Evolutionary conservation across 108 stramenopile species (phyloP), one percentile per base, ranked within the genome.

Genomic region (Aurantiochytrium sp.): DNA sequence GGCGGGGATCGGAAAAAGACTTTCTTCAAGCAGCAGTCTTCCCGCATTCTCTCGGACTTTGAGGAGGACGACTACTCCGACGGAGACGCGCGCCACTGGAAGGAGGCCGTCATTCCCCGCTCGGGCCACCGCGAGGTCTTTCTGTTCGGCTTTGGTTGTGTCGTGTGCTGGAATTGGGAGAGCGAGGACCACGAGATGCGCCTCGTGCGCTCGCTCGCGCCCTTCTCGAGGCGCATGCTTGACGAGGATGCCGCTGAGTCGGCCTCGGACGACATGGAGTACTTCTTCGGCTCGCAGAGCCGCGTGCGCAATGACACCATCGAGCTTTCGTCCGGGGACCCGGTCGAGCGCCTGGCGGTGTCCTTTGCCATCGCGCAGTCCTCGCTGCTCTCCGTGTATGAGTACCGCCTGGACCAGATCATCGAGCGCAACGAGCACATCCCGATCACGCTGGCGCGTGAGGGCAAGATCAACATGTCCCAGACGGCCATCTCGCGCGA

Each of bases 351-450:
- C 68, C 88, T 93, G 15, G 90, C 93, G 3, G 89, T 92, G 30
- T 55, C 87, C 15, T 94, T 89, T 68, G 91, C 93, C 22, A 87
- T 94, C 21, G 93, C 93, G 6, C 93, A 94, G 85, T 90, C 90
- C 41, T 87, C 90, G 37, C 92, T 92, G 86, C 90, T 94, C 5
- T 92, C 90, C 42, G 92, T 94, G 37, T 92, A 90, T 37, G 93
- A 94, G 89, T 86, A 10, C 41, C 81, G 87, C 5, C 87, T 91
- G 24, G 69, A 90, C 42, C n/a, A 10, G 86, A 85, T 21, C 39
- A 88, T 89, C 90, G 90, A 87, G 59, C 55, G n/a, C 54, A 89
- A 90, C 21, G 87, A 91, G 86, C 55, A 52, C 86, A 90, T 92
- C 30, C 90, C 90, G 3, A 54, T 48, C 12, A 53, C 91, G 54